Conservation (phyloP, 2,329 filamentous ascomycete species). For the Aspergillus felis region DNA sequence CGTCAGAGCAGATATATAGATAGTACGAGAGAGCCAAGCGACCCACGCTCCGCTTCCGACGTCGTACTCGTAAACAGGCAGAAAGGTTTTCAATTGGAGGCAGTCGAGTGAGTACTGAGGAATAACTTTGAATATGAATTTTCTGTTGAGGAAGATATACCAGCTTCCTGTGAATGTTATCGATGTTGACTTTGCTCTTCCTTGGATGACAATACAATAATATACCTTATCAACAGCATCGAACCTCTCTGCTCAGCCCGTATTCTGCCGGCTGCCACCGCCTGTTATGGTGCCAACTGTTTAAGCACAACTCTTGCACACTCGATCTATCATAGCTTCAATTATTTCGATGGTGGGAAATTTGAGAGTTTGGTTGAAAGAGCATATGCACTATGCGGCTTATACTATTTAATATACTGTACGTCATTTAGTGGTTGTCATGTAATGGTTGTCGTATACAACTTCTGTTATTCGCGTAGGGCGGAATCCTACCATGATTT, state of each 20-base stretch:
- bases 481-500: too few species aligned
- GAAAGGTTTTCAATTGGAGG: background rate
- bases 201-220: background rate
- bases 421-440: background rate
- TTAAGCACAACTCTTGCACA: too few species aligned
- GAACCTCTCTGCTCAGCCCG: too few species aligned
- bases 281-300: background rate
- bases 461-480: too few species aligned
- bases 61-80: background rate
- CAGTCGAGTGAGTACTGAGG: background rate
- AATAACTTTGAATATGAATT: background rate
- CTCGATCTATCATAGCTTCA: background rate
- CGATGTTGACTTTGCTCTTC: background rate
- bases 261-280: background rate
- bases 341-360: background rate
- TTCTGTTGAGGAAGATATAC: background rate
- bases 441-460: too few species aligned
- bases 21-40: background rate
- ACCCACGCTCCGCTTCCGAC: background rate
- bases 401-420: background rate
- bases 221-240: background rate
- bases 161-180: background rate
- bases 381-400: background rate
- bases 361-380: background rate
- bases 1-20: background rate